Evolutionary conservation across 2,329 filamentous ascomycete species (phyloP), one percentile per base, ranked within the genome.

Genomic region (Immersiporthe knoxdaviesiana): DNA sequence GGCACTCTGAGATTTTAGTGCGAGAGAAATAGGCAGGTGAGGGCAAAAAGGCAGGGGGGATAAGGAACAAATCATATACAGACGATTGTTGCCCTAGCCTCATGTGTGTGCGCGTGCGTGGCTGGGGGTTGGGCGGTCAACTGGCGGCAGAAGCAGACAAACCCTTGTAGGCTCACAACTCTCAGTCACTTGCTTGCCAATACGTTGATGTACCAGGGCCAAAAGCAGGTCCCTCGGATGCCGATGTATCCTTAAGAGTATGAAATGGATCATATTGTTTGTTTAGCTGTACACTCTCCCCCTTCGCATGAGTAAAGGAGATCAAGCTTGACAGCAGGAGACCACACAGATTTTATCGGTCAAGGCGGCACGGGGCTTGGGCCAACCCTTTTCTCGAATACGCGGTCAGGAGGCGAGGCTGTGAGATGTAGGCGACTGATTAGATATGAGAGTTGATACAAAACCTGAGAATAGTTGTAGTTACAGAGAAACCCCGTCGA

Each of bases 401-500:
- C 30, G 30, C 54, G 2, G 54, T 54, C 50, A 54, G 54, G 32
- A 35, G 35, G 35, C 35, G 12, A 32, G 2, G 27, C 2, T 21
- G 27, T 6, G 54, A 58, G 54, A 47, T 16, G 16, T n/a, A 41
- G 58, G 24, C 59, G 52, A 39, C 32, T 52, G 60, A 32, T 24
- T 52, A 50, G 60, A 37, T 60, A 52, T 56, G 54, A 59, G 41
- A 62, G 14, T 66, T 64, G 58, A 70, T 66, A 64, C 66, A 68
- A 68, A 59, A 52, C 66, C 63, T 58, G 60, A 54, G 50, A 54
- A 41, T 68, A 63, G 52, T 32, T 56, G 47, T 67, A 69, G 39
- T 68, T 70, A 70, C 66, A 68, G 62, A 41, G 35, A 66, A 61
- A n/a, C n/a, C 18, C 50, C 47, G 52, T 68, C 50, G 37, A 41